Percentiles rank a stretch among this genome's conserved stretches.
Evolutionary conservation across 1,284 basidiomycete species (phyloP).

Genomic region (Heterobasidion parviporum): DNA sequence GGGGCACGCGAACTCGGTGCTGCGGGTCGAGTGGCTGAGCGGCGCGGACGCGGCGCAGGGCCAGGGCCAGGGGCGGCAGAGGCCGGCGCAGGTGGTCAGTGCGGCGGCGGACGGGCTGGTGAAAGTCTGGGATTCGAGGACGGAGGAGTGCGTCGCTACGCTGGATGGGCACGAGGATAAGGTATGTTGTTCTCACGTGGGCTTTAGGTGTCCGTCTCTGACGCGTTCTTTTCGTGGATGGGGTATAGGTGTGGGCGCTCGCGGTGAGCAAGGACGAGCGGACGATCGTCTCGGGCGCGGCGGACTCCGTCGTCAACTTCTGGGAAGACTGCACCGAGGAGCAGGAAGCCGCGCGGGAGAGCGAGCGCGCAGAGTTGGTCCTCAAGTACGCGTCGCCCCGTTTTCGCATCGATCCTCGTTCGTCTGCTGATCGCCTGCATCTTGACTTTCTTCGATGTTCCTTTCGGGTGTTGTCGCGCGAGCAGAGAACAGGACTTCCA

Average conservation of each 20-base stretch:
- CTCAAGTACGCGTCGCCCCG: conserved; percentile 52
- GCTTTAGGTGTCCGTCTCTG: too few relatives aligned
- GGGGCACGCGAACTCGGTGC: conserved; percentile 95
- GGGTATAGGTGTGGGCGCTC: conserved; percentile 82
- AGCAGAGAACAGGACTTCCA: conserved; percentile 89
- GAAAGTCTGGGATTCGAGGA: conserved; percentile 90
- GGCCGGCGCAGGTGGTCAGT: conserved; percentile 72
- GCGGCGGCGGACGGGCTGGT: conserved; percentile 90
- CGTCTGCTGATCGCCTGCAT: background rate
- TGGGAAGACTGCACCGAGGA: conserved; percentile 92
- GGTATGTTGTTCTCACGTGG: conserved; percentile 33
- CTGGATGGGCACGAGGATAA: conserved; percentile 97
- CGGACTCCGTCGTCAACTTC: conserved; percentile 88
- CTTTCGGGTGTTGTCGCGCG: background rate
- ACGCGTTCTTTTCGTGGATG: background rate
- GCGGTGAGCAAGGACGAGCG: conserved; percentile 71
- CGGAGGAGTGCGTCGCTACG: conserved; percentile 83
- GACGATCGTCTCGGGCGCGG: conserved; percentile 85
- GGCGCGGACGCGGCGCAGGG: conserved; percentile 5
- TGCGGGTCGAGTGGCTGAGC: conserved; percentile 86
- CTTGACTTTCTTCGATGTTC: background rate
- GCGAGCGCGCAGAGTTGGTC: conserved; percentile 62
- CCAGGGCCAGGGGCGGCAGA: conserved; percentile 30
- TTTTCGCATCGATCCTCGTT: conserved; percentile 7
- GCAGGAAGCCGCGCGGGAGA: conserved; percentile 66